Percentiles rank a stretch among this genome's conserved stretches.
Conservation (phyloP, 2,329 filamentous ascomycete species). For the Fusarium nematophilum region DNA sequence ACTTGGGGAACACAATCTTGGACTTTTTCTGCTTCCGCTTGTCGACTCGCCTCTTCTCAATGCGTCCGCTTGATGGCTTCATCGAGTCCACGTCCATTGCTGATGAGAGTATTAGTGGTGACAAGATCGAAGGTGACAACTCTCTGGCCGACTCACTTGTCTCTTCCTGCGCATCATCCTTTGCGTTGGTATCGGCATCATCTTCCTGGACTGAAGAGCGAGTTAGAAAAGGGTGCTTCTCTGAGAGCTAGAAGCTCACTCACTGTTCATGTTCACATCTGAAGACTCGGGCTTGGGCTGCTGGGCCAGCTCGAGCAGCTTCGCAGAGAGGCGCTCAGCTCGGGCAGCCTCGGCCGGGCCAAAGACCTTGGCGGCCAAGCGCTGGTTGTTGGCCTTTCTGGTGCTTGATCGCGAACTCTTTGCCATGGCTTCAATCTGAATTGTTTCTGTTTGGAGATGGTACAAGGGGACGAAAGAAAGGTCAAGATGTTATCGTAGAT, state of each 20-base stretch:
- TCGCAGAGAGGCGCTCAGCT: conserved; percentile 85
- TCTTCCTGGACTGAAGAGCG: conserved; percentile 42
- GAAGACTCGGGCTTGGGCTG: conserved; percentile 75
- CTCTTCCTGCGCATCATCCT: conserved; percentile 46
- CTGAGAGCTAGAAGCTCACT: conserved; percentile 22
- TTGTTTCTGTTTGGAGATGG: conserved; percentile 10
- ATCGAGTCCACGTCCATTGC: conserved; percentile 69
- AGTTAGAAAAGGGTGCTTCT: conserved; percentile 12
- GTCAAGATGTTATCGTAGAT: conserved; percentile 28
- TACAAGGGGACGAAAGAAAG: conserved; percentile 16
- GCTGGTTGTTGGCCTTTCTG: conserved; percentile 85
- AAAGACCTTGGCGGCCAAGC: conserved; percentile 84
- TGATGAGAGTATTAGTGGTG: conserved; percentile 33
- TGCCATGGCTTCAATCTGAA: conserved; percentile 72
- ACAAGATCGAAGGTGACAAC: conserved; percentile 8
- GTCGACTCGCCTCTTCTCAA: conserved; percentile 63
- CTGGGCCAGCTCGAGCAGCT: conserved; percentile 82
- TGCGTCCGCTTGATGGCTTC: conserved; percentile 53
- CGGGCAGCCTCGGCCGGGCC: conserved; percentile 83
- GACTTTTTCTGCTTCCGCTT: conserved; percentile 68
- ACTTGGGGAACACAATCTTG: conserved; percentile 70
- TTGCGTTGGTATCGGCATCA: conserved; percentile 42
- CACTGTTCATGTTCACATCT: conserved; percentile 62
- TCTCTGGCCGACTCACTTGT: conserved; percentile 36
- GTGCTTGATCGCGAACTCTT: conserved; percentile 85